These are phyloP conservation scores for Podila clonocystis DNA, from an alignment of 192 early-diverging fungal genomes.

Conservation along the genomic window DNA sequence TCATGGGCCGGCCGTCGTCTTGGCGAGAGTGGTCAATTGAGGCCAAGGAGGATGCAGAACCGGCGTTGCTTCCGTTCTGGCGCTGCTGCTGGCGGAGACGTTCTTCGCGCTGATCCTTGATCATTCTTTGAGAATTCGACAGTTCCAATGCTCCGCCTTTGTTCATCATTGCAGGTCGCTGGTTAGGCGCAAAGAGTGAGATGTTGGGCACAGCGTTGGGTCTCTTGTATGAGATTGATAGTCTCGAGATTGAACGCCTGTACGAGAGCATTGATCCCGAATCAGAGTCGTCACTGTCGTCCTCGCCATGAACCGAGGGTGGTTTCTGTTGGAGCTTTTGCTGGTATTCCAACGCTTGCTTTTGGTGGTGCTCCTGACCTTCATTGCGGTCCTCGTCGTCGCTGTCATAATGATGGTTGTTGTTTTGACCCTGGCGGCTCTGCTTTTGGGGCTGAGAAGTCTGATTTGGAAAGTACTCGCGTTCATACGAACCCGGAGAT, in stretches of 20 bases:
- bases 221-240: slow-evolving; percentile 42
- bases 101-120: slow-evolving; percentile 21
- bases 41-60: slow-evolving; percentile 21
- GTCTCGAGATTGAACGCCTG: slow-evolving; percentile 29
- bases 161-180: slow-evolving; percentile 1
- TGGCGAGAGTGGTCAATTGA: slow-evolving; percentile 21
- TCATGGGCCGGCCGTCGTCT: slow-evolving; percentile 11
- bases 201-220: slow-evolving; percentile 16
- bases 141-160: not conserved
- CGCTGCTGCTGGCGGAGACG: slow-evolving; percentile 19
- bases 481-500: slow-evolving; percentile 17
- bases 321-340: slow-evolving; percentile 33
- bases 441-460: slow-evolving; percentile 5
- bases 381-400: not conserved
- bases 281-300: slow-evolving; percentile 36
- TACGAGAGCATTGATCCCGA: slow-evolving; percentile 36
- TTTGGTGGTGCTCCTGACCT: not conserved
- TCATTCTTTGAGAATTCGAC: slow-evolving; percentile 41
- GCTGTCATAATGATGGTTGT: not conserved
- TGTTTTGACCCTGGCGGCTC: slow-evolving; percentile 5
- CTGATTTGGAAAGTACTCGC: not conserved
- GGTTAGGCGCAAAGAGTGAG: slow-evolving; percentile 5
- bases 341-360: slow-evolving; percentile 38
- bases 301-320: slow-evolving; percentile 24
- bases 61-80: slow-evolving; percentile 2